A percentile compares a stretch with the other conserved stretches of the same genome.
Evolutionary conservation across 768 basidiomycete genomes (phyloP).

Genomic region (Tephrocybe sp.): DNA sequence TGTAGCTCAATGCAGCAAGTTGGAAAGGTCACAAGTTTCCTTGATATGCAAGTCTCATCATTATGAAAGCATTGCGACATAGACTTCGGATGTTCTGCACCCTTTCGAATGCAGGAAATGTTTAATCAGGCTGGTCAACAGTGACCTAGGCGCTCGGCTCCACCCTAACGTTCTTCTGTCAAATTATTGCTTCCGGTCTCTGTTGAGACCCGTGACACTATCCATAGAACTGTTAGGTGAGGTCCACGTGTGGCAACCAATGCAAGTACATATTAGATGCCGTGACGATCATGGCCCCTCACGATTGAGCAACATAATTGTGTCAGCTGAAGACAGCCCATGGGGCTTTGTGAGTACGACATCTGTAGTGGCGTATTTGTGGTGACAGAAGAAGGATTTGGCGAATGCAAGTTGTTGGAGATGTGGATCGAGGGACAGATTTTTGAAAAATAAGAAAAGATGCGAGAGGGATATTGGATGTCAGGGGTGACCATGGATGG

Average conservation of each 20-base stretch:
- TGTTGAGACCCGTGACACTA: slow-evolving; percentile 7
- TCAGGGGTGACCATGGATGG: not conserved
- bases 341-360: slow-evolving; percentile 7
- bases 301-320: slow-evolving; percentile 5
- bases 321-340: slow-evolving; percentile 5
- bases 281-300: slow-evolving; percentile 6
- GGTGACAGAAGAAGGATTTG: not conserved
- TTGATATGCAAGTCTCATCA: too few species aligned
- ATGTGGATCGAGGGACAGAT: not conserved
- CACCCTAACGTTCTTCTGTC: not conserved
- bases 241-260: slow-evolving; percentile 5
- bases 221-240: not conserved
- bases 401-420: not conserved
- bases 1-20: too few species aligned
- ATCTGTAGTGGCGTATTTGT: slow-evolving; percentile 9
- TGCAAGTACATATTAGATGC: not conserved
- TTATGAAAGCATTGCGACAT: too few species aligned
- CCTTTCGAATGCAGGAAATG: not conserved
- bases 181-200: slow-evolving; percentile 9
- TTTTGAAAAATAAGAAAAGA: slow-evolving; percentile 2
- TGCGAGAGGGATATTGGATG: not conserved
- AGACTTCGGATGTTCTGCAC: too few species aligned
- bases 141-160: slow-evolving; percentile 1
- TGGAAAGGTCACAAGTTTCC: too few species aligned
- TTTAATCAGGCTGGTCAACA: not conserved